Evolutionary conservation across 148 eudicot species (phyloP).

Genomic region (Chenopodium formosanum): DNA sequence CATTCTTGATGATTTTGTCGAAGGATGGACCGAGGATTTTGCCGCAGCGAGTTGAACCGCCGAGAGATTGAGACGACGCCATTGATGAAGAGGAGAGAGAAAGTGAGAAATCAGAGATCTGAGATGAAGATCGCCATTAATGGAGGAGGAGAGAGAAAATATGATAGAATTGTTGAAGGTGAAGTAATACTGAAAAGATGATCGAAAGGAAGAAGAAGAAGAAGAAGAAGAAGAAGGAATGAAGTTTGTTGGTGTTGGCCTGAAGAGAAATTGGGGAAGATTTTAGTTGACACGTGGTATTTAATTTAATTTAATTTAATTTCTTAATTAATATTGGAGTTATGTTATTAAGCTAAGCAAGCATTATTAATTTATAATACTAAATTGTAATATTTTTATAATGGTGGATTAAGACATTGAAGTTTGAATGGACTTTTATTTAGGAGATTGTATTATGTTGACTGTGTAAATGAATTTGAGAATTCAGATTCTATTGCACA

Average conservation of each 20-base stretch:
- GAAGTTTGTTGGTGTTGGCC: constrained; percentile 1
- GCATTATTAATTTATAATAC: no score
- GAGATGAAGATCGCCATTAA: constrained; percentile 5
- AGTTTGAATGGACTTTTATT: background rate
- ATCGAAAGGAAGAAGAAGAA: background rate
- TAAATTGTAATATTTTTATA: no score
- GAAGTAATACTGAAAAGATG: background rate
- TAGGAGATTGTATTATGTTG: background rate
- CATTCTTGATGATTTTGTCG: constrained; percentile 91
- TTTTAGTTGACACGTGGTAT: constrained; percentile 8
- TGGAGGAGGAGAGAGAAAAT: constrained; percentile 5
- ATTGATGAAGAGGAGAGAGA: constrained; percentile 25
- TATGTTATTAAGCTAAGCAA: background rate
- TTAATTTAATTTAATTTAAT: no score
- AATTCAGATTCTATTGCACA: no score
- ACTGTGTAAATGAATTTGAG: background rate
- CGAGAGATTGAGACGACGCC: constrained; percentile 48
- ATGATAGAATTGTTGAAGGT: background rate
- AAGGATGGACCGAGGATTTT: constrained; percentile 73
- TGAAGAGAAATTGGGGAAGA: background rate
- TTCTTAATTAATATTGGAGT: background rate
- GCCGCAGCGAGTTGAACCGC: constrained; percentile 72
- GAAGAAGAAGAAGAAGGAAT: no score
- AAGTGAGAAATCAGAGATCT: constrained; percentile 4
- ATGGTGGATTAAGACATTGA: background rate